Evolutionary conservation across 352 stramenopile species (phyloP), one percentile per base, ranked within the genome.

Genomic region (Phytophthora chlamydospora): DNA sequence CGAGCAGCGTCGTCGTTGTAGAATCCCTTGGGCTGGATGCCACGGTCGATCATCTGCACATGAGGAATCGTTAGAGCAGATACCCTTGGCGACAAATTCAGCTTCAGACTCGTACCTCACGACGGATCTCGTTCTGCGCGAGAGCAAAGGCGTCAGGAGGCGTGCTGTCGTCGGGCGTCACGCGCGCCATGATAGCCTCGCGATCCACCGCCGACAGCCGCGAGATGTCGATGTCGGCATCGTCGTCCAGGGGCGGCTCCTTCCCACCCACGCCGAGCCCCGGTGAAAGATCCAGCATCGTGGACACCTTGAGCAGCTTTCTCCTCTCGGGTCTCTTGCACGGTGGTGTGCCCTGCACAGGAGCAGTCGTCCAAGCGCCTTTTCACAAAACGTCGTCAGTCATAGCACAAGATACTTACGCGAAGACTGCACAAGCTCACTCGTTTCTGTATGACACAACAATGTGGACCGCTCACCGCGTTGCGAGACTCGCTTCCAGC

Each of bases 11-110:
- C 83, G 62, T 94, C 85, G 57, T 92, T 94, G 71, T 89, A 94
- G 44, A 92, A 94, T 11, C 81, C 85, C 44, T 94, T 91, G 36
- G 85, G 83, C 54, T 94, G 85, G 49, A 92, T 91, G 17, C 85
- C 83, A 55, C 85, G 85, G 62, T 94, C 85, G 47, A 92, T 86
- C 76, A 92, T 89, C 80, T 88, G 44, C 45, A 65, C 24, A 21
- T n/a, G 6, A 46, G 24, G 1, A 24, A 31, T 13, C 17, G 34
- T 59, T 6, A 64, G 29, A 34, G 38, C 17, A 44, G 0, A 6
- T 6, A 29, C 35, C 7, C 12, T 38, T 16, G 33, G 17, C 12
- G 33, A 14, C 31, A 43, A 33, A 24, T 40, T 57, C 12, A 39
- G 11, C 41, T 41, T 4, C 17, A 34, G 4, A 31, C 5, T n/a